phyloP scores from a whole-genome alignment of 176 grass and related monocot genomes.

The Oryza rufipogon region DNA sequence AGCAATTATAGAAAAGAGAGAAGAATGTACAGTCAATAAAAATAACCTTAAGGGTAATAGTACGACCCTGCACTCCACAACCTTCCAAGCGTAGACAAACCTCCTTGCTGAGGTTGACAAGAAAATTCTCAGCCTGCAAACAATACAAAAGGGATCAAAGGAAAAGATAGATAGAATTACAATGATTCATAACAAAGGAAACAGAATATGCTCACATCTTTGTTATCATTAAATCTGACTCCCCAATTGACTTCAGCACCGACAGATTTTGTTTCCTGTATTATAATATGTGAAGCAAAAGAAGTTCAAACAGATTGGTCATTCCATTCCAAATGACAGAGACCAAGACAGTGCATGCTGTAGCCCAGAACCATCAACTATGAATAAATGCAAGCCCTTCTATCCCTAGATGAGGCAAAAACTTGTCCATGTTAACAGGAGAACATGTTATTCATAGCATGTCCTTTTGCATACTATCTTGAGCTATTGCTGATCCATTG shows the following conservation, averaged over 20 bases:
- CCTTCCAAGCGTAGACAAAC: constrained; percentile 84
- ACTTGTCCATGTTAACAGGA: constrained; percentile 1
- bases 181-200: constrained; percentile 20
- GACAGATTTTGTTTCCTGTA: constrained; percentile 93
- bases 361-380: neutral
- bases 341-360: neutral
- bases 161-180: neutral
- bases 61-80: constrained; percentile 87
- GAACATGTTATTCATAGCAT: neutral
- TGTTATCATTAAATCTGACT: constrained; percentile 80
- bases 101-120: constrained; percentile 91
- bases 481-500: neutral
- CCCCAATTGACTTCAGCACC: constrained; percentile 98
- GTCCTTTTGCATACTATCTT: neutral
- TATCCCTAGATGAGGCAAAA: neutral
- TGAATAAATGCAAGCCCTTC: neutral
- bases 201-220: constrained; percentile 66
- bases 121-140: constrained; percentile 83
- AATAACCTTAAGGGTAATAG: constrained; percentile 90
- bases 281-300: constrained; percentile 31
- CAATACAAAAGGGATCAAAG: constrained; percentile 39
- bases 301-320: constrained; percentile 18
- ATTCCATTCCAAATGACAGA: neutral
- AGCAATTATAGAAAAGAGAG: constrained; percentile 22
- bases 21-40: constrained; percentile 4